Conservation (phyloP, 1,284 basidiomycete genomes). For the Apiotrichum akiyoshidainum region DNA sequence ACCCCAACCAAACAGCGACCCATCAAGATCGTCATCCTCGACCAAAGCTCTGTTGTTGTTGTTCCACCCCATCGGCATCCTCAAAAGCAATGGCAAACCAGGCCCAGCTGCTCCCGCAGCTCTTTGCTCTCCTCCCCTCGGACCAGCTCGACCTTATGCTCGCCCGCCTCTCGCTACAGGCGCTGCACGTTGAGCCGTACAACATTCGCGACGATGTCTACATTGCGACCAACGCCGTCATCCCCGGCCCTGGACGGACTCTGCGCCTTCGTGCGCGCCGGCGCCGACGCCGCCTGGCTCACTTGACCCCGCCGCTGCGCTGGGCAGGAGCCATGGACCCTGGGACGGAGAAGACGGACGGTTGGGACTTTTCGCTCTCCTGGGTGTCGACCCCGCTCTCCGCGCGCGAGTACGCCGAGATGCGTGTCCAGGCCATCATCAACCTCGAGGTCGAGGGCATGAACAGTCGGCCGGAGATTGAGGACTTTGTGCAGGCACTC, state of each 20-base stretch:
- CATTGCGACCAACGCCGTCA: conserved; percentile 29
- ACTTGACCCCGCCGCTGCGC: background rate
- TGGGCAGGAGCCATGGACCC: background rate
- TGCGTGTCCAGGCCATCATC: conserved; percentile 34
- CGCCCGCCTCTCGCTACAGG: conserved; percentile 33
- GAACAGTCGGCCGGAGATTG: conserved; percentile 26
- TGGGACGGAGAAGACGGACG: conserved; percentile 3
- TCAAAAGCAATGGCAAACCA: conserved; percentile 14
- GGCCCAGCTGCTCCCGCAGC: conserved; percentile 32
- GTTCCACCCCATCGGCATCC: no score
- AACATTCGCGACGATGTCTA: conserved; percentile 35
- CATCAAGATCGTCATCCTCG: background rate
- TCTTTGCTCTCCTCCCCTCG: conserved; percentile 37
- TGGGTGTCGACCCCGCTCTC: conserved; percentile 35
- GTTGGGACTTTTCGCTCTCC: conserved; percentile 24
- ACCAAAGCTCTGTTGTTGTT: no score
- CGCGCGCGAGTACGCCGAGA: conserved; percentile 38
- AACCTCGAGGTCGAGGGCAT: conserved; percentile 32
- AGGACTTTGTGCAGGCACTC: conserved; percentile 35
- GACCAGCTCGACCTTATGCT: conserved; percentile 24
- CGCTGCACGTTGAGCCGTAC: conserved; percentile 30
- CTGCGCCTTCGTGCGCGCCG: conserved; percentile 22
- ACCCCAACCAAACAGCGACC: background rate
- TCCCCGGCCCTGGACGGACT: conserved; percentile 31
- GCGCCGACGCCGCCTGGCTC: background rate